Base-by-base conservation (phyloP, 805 yeast species). In the Cyberlindnera suaveolens region DNA sequence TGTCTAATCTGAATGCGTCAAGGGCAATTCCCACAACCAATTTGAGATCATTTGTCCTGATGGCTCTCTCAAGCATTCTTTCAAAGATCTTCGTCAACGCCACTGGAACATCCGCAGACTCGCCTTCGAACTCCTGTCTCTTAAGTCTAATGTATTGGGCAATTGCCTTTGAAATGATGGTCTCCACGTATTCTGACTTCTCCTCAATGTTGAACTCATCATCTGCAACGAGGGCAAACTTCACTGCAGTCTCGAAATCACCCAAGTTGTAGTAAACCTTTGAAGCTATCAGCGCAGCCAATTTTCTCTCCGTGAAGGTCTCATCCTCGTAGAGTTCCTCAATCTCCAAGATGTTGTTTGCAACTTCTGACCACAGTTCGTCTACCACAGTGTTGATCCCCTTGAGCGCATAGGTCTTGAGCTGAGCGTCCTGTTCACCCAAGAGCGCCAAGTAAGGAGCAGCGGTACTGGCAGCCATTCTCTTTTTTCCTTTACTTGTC, bases 321-420 rank as follows among this genome's bases (percentile, higher is more conserved):
- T 76, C 74, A 62, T 91, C 96, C 66, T 93, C 98, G 57, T 82
- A 89, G 42, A 93, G 70, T 50, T 88, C 95, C 67, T 93, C 99
- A 57, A 93, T 85, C 43, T 85, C 89, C 26, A 86, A 71, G 48
- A 93, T 78, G 58, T 77, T 81, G 66, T 93, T 93, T 45, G 99
- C 95, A 45, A 93, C 85, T 69, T 93, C 98, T 3, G 99, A 88
- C 99, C 99, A 93, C 46, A 88, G 74, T 64, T 87, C 90, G 67
- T 89, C 96, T 40, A 88, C 96, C 40, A 85, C 76, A 23, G 69
- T 75, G 61, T 89, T 85, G 52, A 93, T 77, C 16, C 95, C 81
- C 44, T 82, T 70, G 58, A 93, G 74, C 16, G 98, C 99, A 61
- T 87, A 86, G 31, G 82, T 72, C 63, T 88, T 90, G 52, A 93